A percentile compares a stretch with the other conserved stretches of the same genome.
These are phyloP conservation scores for Bipolaris victoriae DNA, from an alignment of 2,329 filamentous ascomycete genomes.

Conservation along the genomic window DNA sequence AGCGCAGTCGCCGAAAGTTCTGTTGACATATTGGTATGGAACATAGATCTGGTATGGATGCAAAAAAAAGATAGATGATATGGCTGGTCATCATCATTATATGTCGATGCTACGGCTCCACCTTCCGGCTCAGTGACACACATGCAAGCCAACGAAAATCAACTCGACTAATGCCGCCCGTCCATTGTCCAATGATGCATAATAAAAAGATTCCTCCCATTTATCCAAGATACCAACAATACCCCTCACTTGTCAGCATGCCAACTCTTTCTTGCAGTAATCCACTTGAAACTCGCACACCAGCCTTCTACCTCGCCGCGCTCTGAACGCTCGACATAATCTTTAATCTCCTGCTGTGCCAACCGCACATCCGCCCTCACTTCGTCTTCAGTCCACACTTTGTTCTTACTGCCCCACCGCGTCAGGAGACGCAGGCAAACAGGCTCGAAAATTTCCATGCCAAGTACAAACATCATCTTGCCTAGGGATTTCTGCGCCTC, in stretches of 20 bases:
- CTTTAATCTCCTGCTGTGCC: constrained; percentile 36
- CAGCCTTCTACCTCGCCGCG: constrained; percentile 38
- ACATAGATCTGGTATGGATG: background rate
- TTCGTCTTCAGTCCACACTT: constrained; percentile 39
- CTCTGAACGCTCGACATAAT: constrained; percentile 35
- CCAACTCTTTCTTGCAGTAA: constrained; percentile 42
- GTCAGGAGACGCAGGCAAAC: constrained; percentile 38
- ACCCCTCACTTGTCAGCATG: constrained; percentile 13
- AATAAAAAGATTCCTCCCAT: background rate
- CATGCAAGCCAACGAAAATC: background rate
- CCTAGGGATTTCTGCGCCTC: constrained; percentile 42
- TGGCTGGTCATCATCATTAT: background rate
- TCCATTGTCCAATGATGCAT: background rate
- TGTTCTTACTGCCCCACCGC: constrained; percentile 34
- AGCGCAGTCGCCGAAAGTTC: constrained; percentile 19
- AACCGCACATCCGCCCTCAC: constrained; percentile 27
- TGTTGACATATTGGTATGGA: background rate
- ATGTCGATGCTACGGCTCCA: constrained; percentile 8
- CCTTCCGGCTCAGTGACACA: constrained; percentile 2
- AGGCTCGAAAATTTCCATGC: constrained; percentile 44
- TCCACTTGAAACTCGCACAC: constrained; percentile 47
- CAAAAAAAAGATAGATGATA: background rate
- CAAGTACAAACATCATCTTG: constrained; percentile 43
- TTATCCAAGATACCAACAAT: background rate
- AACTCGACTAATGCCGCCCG: background rate